Percentiles rank a stretch among this genome's conserved stretches.
Conservation (phyloP, 73 alveolate species). For the Paramecium pentaurelia region DNA sequence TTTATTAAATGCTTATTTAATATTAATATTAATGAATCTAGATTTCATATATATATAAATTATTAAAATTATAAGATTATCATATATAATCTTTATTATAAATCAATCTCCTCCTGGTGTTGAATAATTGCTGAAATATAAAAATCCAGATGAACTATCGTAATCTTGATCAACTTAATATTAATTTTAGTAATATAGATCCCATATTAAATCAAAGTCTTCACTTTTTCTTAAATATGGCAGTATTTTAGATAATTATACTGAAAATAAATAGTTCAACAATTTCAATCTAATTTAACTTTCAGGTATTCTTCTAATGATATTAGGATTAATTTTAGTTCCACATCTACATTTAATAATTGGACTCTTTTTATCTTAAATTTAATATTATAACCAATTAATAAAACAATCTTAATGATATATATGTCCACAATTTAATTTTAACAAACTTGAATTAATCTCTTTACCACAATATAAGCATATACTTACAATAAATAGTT, state of each 20-base stretch:
- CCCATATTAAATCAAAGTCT: not conserved
- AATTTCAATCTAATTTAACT: not conserved
- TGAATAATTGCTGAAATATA: not conserved
- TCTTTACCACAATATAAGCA: not conserved
- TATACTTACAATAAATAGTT: not conserved
- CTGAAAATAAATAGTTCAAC: not conserved
- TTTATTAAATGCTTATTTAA: not conserved
- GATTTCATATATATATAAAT: too few species aligned
- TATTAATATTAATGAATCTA: not conserved
- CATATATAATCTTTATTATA: not conserved
- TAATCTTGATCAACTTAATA: not conserved
- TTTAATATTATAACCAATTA: not conserved
- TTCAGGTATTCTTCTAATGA: not conserved
- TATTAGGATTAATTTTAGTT: not conserved
- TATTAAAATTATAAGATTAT: too few species aligned
- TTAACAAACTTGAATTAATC: not conserved
- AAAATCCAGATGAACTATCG: not conserved
- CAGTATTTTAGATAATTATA: not conserved
- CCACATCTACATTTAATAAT: not conserved
- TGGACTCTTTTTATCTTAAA: not conserved
- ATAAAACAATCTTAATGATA: not conserved
- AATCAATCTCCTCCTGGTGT: constrained; percentile 33
- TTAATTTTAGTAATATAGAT: not conserved
- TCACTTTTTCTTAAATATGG: not conserved
- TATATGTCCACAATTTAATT: not conserved